Base-by-base conservation (phyloP, 352 stramenopile genomes). In the Phytophthora cactorum region DNA sequence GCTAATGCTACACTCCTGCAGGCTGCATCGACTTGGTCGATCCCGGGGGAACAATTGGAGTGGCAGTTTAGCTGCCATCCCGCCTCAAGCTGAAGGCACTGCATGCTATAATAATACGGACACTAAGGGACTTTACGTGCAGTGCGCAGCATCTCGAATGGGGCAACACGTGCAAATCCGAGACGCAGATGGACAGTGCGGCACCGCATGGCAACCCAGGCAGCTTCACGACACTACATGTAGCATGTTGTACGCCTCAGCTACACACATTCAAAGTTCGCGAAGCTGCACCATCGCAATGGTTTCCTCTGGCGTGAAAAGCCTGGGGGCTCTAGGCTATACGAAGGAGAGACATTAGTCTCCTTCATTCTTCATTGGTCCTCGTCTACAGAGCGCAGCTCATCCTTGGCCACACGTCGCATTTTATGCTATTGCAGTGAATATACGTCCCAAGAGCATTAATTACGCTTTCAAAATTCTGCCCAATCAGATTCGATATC, bases 161-260 rank as follows among this genome's bases (percentile, higher is more conserved):
- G 36, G 36, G 10, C 36, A 43, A 17, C 12, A 15, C 36, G 17
- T 17, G 50, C 50, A 66, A 47, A 66, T 59, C 50, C 28, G 43
- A 50, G n/a, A 28, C 52, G 57, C 57, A 44, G 58, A 49, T 55
- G 50, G 49, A 60, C 50, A 66, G 50, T 55, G 31, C 59, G 38
- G 59, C 49, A 53, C 49, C 49, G 46, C 57, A 64, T 64, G 56
- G 45, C 32, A 56, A 17, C 32, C 32, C 32, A 7, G 27, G 36
- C 14, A 54, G 29, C 46, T 38, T 38, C 46, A 39, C 15, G 47
- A 43, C 43, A 9, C 43, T 28, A 29, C 22, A 22, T 22, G 22
- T 22, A 22, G 22, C 22, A 22, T 22, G 22, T 12, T 38, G 32
- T 38, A 38, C 32, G 32, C 32, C 38, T 22, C 22, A 22, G 22